Conservation (phyloP, 108 stramenopile genomes). For the Chaetoceros muelleri region DNA sequence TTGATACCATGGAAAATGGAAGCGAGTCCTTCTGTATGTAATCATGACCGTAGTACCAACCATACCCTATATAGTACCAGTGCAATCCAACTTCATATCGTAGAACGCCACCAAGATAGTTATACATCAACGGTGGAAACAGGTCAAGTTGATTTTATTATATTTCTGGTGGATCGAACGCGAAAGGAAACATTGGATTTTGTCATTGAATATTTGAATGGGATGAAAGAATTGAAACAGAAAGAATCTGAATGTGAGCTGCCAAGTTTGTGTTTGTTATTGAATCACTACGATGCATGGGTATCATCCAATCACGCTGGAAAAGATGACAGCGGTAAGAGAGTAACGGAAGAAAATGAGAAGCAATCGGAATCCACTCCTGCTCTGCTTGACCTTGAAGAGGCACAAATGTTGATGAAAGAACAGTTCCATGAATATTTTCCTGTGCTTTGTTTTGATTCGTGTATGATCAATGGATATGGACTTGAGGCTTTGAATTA, state of each 20-base stretch:
- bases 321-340: too few relatives aligned
- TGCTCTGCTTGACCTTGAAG: not conserved
- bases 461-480: not conserved
- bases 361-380: too few relatives aligned
- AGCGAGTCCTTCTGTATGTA: not conserved
- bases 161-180: not conserved
- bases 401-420: not conserved
- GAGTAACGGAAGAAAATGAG: not conserved
- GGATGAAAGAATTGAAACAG: not conserved
- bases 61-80: not conserved
- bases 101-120: not conserved
- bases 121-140: not conserved
- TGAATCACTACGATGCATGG: not conserved
- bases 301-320: not conserved
- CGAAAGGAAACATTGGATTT: not conserved
- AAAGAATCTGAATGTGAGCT: not conserved
- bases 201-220: not conserved
- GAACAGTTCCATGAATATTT: not conserved
- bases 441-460: not conserved
- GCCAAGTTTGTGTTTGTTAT: not conserved
- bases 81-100: not conserved
- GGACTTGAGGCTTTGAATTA: not conserved
- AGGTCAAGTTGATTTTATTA: not conserved
- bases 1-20: not conserved
- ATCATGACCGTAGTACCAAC: not conserved